phyloP scores from a whole-genome alignment of 352 stramenopile species.

The Globisporangium ultimum region DNA sequence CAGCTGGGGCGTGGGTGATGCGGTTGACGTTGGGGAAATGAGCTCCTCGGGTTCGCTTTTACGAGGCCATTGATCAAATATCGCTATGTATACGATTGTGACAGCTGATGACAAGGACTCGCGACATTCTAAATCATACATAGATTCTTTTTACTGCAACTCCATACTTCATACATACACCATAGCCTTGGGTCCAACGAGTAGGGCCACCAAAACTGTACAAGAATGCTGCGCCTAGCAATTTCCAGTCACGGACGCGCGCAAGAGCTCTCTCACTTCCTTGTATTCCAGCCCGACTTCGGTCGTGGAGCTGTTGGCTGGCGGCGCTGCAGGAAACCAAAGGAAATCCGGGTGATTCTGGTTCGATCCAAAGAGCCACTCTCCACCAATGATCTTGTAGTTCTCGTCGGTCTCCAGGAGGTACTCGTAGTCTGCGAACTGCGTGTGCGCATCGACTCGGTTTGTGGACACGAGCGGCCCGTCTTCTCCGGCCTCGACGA shows the following conservation, averaged over 20 bases:
- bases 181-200: too few species aligned
- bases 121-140: too few species aligned
- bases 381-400: conserved; percentile 63
- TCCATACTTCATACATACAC: too few species aligned
- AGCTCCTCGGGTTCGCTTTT: too few species aligned
- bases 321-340: conserved; percentile 52
- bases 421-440: conserved; percentile 64
- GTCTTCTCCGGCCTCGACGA: conserved; percentile 51
- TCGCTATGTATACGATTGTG: too few species aligned
- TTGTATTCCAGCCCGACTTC: conserved; percentile 43
- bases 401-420: conserved; percentile 60
- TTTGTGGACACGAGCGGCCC: conserved; percentile 46
- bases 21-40: too few species aligned
- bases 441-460: conserved; percentile 44
- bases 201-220: too few species aligned
- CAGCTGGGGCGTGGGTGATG: too few species aligned
- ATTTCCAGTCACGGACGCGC: conserved; percentile 24
- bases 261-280: conserved; percentile 43
- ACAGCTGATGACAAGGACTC: too few species aligned
- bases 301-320: conserved; percentile 32
- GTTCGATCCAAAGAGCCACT: conserved; percentile 58
- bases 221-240: conserved; percentile 42
- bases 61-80: too few species aligned
- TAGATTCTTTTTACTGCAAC: too few species aligned
- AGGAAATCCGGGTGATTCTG: conserved; percentile 65